These are phyloP conservation scores for Aspergillus novofumigatus DNA, from an alignment of 2,329 filamentous ascomycete genomes.

Conservation along the genomic window DNA sequence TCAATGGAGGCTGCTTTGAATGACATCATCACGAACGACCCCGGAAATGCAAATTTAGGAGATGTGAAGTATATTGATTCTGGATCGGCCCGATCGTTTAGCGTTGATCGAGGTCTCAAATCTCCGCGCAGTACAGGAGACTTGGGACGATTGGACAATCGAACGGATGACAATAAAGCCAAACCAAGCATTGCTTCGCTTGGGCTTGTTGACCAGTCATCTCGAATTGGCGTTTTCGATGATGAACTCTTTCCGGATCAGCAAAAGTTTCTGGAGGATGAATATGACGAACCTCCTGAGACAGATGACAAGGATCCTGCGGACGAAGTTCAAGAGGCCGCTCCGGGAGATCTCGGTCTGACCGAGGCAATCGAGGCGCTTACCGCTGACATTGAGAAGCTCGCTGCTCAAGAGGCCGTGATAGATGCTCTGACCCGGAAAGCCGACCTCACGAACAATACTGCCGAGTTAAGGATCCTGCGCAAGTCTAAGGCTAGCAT, in stretches of 20 bases:
- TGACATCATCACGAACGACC: conserved; percentile 82
- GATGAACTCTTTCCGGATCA: conserved; percentile 92
- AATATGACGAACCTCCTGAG: conserved; percentile 68
- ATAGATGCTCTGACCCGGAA: conserved; percentile 89
- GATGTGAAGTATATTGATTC: conserved; percentile 33
- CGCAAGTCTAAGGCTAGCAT: conserved; percentile 92
- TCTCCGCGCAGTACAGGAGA: conserved; percentile 64
- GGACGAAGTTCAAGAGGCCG: conserved; percentile 88
- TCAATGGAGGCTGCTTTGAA: conserved; percentile 90
- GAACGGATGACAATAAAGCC: conserved; percentile 44
- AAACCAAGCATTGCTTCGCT: conserved; percentile 89
- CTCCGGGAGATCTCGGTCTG: conserved; percentile 86
- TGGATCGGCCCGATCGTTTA: conserved; percentile 43
- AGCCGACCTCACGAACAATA: conserved; percentile 95
- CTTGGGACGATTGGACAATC: conserved; percentile 41
- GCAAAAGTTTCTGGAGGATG: conserved; percentile 73
- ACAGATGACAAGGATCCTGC: conserved; percentile 59
- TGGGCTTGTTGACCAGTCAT: conserved; percentile 81
- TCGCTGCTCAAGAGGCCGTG: conserved; percentile 82
- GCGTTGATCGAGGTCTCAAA: conserved; percentile 48
- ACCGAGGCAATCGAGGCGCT: conserved; percentile 87
- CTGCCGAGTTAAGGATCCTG: conserved; percentile 83
- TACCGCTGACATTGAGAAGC: conserved; percentile 85
- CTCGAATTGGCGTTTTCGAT: conserved; percentile 88
- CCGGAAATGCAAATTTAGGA: conserved; percentile 39